Evolutionary conservation across 768 basidiomycete genomes (phyloP).

Genomic region (Cubamyces lactineus): DNA sequence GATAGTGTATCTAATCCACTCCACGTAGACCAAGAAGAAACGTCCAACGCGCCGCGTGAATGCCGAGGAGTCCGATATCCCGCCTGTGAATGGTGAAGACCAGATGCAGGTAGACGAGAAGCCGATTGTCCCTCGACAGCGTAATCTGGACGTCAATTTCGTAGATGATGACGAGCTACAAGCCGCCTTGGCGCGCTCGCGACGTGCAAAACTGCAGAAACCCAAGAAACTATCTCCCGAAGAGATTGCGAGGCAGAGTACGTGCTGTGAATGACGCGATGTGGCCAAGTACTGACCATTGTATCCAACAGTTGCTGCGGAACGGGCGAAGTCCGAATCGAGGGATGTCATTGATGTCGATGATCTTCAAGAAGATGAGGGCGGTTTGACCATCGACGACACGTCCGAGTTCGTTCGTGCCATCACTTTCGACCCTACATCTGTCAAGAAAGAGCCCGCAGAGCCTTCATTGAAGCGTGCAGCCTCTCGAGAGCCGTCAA

Average conservation of each 20-base stretch:
- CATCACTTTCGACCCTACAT: constrained; percentile 67
- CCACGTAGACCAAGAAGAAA: constrained; percentile 87
- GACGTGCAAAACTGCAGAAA: constrained; percentile 81
- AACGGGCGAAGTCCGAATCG: constrained; percentile 55
- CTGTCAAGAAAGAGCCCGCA: constrained; percentile 38
- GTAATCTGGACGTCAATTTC: constrained; percentile 85
- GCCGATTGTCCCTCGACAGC: constrained; percentile 64
- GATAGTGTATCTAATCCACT: background rate
- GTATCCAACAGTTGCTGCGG: constrained; percentile 57
- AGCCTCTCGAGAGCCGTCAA: constrained; percentile 32
- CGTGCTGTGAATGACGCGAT: background rate
- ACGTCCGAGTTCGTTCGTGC: constrained; percentile 95
- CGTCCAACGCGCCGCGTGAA: constrained; percentile 65
- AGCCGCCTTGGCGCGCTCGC: constrained; percentile 83
- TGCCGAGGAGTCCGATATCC: constrained; percentile 54
- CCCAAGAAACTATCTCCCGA: constrained; percentile 78
- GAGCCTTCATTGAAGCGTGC: constrained; percentile 26
- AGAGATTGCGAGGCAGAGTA: constrained; percentile 75
- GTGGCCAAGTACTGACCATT: constrained; percentile 9
- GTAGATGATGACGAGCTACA: constrained; percentile 99
- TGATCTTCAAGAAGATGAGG: constrained; percentile 49
- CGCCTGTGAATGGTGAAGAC: constrained; percentile 46
- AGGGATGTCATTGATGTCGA: constrained; percentile 48
- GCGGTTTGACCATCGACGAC: constrained; percentile 88
- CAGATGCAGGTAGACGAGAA: constrained; percentile 83